Base-by-base conservation (phyloP, 2,329 filamentous ascomycete species). In the Hypoxylon sp. region DNA sequence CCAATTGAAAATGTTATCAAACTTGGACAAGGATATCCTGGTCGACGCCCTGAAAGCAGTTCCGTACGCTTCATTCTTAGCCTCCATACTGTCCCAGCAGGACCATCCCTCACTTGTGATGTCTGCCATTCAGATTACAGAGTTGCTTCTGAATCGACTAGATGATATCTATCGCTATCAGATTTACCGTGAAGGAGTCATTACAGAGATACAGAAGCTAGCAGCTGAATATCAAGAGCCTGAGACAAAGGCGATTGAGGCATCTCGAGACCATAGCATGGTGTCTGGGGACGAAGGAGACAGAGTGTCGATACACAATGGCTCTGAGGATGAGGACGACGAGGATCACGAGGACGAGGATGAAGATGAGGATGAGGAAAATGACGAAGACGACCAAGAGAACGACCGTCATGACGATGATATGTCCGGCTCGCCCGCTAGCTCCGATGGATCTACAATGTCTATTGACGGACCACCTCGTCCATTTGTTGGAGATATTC, bases 1-100 rank as follows among this genome's bases (percentile, higher is more conserved):
- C n/a, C 96, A 99, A 76, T 83, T 98, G 48, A 98, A 98, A 82
- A 98, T 99, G 93, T 87, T 99, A 8, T 97, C 94, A 11, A 97
- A 98, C 72, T 82, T 99, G n/a, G 93, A 98, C 73, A 90, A 89
- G 47, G 85, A 87, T 39, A 93, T 99, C 55, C 87, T 99, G 3
- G 87, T 93, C 68, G 95, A 98, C 74, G 92, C 95, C 7, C 82
- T 99, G 31, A 91, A 91, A 27, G 88, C 93, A 15, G 94, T 99
- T 0, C 93, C 96, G 0, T 99, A 98, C 79, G 94, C 96, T 2
- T 99, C 97, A 0, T 98, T 97, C 78, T 82, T 99, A 31, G 96
- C 96, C 1, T 94, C 95, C 0, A 99, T 99, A 67, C 84, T 99
- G 17, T 97, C 95, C 0, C 96, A 99, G 75, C 92, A 97, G 78